Base-by-base conservation (phyloP, 257 asterid species). In the Solanum sparsipilum region DNA sequence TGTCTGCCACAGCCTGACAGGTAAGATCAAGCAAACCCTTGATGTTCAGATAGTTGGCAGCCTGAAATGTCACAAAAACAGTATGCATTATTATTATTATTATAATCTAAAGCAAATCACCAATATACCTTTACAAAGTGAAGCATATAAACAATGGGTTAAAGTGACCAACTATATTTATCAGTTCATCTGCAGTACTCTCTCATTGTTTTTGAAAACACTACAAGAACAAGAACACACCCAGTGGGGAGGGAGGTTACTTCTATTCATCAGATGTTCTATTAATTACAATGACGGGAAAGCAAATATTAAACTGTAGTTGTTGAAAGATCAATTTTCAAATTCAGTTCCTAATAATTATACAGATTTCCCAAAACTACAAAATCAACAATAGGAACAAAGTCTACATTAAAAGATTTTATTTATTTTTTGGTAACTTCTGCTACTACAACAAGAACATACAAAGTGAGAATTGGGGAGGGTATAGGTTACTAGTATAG, bases 41-140 rank as follows among this genome's bases (percentile, higher is more conserved):
- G 88, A 95, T 94, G 92, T 94, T 89, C 36, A 95, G 81, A 82
- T 93, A 95, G 88, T 95, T 93, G 12, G 98, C 98, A 89, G 98
- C 98, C 98, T 95, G 84, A 2, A 81, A 67, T 1, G 16, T 29
- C 31, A 9, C 5, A 46, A 18, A 7, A 31, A 21, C 85, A 81
- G 6, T 29, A 10, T 5, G 4, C 35, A 29, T 18, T 41, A 41
- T 36, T 7, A 7, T 36, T 7, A 7, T 39, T 31, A 31, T 32
- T 27, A 79, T 13, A 79, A 56, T 41, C 38, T 4, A 15, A 2
- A 25, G 25, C 20, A 46, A 0, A 31, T 5, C 34, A 29, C 6
- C 2, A 15, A 44, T 29, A 74, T 11, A 35, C 35, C 60, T 3
- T n/a, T 18, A 9, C 25, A 38, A 21, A 34, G 10, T 1, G 29